Base-by-base conservation (phyloP, 345 rosid species). In the Eucalyptus coolabah region DNA sequence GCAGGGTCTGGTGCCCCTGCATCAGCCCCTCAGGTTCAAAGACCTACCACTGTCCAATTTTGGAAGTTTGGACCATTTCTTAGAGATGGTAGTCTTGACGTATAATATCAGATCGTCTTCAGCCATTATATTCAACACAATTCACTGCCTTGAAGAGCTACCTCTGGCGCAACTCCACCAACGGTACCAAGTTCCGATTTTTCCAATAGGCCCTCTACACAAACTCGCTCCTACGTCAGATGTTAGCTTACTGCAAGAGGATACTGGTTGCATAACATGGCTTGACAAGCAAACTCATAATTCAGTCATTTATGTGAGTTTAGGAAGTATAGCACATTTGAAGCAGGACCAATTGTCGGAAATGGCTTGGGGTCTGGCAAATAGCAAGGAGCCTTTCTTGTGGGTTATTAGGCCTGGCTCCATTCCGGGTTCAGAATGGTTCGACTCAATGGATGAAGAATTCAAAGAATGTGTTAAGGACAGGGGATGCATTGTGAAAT, bases 401-500 rank as follows among this genome's bases (percentile, higher is more conserved):
- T 90, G 93, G 92, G 90, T 90, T 17, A 47, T 90, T 51, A 81
- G 90, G 56, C 87, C 90, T 16, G 80, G 80, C 18, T 89, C 82
- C 0, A 86, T 54, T 50, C 69, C 4, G 1, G 87, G 59, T n/a
- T 83, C 45, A 5, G 88, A 87, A 42, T 88, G 65, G 42, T 12
- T 59, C 12, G 87, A 90, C 47, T 59, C 54, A 54, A 19, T 90
- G 40, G 86, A 90, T 1, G 60, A 87, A n/a, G 89, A 28, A 21
- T 88, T 89, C 50, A 47, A 67, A 50, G 89, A 89, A 69, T 56
- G 63, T 37, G 88, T 92, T 13, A 91, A 91, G 16, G 93, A 89
- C 59, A 91, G 89, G 54, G 94, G 95, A 18, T 92, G 86, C 89
- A 91, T 92, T 18, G 94, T 93, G 45, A 92, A 93, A 77, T 95